These are phyloP conservation scores for Ustilago sp. DNA, from an alignment of 1,284 basidiomycete genomes.

Conservation along the genomic window DNA sequence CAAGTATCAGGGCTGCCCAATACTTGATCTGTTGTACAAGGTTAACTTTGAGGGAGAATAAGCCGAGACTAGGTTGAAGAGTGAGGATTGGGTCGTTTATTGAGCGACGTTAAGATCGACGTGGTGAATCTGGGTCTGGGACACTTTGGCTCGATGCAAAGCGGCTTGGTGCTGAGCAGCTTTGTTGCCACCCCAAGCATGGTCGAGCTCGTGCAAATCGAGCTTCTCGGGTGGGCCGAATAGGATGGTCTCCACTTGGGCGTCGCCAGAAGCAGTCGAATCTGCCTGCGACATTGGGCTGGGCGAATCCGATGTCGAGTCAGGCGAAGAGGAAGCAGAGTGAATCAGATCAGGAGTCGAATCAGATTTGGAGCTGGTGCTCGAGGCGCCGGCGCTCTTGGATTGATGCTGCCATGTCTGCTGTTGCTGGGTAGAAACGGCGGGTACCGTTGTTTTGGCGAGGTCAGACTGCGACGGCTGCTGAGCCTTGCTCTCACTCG, in stretches of 20 bases:
- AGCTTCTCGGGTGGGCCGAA: constrained; percentile 52
- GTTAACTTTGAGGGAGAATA: not conserved
- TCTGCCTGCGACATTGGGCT: constrained; percentile 36
- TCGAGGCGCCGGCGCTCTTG: constrained; percentile 12
- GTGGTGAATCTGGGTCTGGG: constrained; percentile 15
- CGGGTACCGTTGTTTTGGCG: constrained; percentile 7
- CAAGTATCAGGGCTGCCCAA: constrained; percentile 33
- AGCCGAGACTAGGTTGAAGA: not conserved
- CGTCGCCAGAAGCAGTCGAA: constrained; percentile 24
- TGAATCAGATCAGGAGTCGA: constrained; percentile 38
- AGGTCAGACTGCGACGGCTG: constrained; percentile 20
- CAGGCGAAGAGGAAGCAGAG: constrained; percentile 35
- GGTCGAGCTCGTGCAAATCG: constrained; percentile 46
- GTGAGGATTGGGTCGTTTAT: constrained; percentile 5
- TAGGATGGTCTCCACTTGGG: constrained; percentile 47
- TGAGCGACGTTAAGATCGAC: constrained; percentile 17
- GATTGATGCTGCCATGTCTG: constrained; percentile 32
- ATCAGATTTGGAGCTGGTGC: constrained; percentile 19
- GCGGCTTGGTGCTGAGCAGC: constrained; percentile 31
- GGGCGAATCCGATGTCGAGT: constrained; percentile 37
- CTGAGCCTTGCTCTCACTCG: constrained; percentile 14
- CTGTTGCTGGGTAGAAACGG: constrained; percentile 24
- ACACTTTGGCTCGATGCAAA: constrained; percentile 20
- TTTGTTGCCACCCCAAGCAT: constrained; percentile 43
- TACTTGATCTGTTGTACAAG: constrained; percentile 33